A percentile compares a stretch with the other conserved stretches of the same genome.
These are phyloP conservation scores for Cylindrodendrum hubeiense DNA, from an alignment of 2,329 filamentous ascomycete species.

Conservation along the genomic window DNA sequence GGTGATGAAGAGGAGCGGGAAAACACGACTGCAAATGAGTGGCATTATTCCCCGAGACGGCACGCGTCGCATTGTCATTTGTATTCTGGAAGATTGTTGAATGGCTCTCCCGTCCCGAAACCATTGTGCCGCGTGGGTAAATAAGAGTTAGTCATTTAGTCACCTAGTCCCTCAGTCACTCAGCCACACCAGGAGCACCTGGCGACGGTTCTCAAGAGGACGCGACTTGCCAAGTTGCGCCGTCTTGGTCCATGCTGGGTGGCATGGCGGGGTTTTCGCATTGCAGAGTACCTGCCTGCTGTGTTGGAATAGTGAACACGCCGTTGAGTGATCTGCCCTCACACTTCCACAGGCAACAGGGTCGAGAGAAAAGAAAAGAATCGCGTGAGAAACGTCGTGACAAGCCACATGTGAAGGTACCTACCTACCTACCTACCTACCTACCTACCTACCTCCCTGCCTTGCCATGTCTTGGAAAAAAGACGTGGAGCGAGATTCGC, in stretches of 20 bases:
- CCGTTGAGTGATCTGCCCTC: neutral
- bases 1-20: neutral
- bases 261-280: too few species aligned
- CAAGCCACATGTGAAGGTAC: constrained; percentile 11
- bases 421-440: too few species aligned
- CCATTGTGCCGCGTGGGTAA: neutral
- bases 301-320: too few species aligned
- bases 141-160: too few species aligned
- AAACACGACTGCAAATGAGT: neutral
- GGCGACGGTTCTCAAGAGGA: too few species aligned
- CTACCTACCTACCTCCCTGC: too few species aligned
- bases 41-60: neutral
- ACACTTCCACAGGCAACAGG: neutral
- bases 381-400: neutral
- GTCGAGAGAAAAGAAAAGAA: neutral
- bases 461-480: constrained; percentile 14
- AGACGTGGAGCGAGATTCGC: constrained; percentile 19
- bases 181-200: too few species aligned
- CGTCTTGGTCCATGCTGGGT: too few species aligned
- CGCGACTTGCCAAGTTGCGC: too few species aligned
- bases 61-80: neutral
- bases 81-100: neutral
- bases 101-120: neutral
- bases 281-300: too few species aligned
- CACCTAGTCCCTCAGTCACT: too few species aligned